phyloP scores from a whole-genome alignment of 768 basidiomycete genomes.

The Suillus tomentosus region DNA sequence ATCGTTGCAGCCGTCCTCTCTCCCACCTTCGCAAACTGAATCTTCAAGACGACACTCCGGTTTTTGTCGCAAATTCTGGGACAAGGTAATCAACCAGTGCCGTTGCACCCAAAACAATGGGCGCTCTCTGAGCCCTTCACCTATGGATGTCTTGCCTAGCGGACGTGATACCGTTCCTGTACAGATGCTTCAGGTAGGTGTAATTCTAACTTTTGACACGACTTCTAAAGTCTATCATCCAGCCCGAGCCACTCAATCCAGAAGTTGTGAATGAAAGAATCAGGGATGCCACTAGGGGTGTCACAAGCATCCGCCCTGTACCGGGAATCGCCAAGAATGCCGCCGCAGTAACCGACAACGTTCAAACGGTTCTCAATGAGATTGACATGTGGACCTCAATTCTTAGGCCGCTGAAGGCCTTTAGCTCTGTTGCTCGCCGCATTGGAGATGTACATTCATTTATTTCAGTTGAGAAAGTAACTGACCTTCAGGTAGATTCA shows the following conservation, averaged over 20 bases:
- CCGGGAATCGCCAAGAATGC: not conserved
- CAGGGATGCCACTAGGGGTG: not conserved
- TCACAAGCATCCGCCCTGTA: not conserved
- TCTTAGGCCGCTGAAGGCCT: conserved; percentile 1
- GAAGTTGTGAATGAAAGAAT: not conserved
- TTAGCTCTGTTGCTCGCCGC: not conserved
- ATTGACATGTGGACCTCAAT: not conserved
- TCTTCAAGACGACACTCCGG: not conserved
- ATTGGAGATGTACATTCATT: not conserved
- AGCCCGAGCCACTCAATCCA: not conserved
- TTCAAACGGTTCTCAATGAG: not conserved
- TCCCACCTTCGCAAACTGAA: not conserved
- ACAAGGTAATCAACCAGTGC: not conserved
- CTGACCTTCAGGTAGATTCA: conserved; percentile 6
- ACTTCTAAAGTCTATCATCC: not conserved
- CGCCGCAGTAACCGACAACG: not conserved
- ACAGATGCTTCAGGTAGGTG: not conserved
- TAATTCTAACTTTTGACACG: not conserved
- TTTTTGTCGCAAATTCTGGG: not conserved
- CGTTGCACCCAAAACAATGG: not conserved
- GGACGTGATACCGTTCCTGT: not conserved
- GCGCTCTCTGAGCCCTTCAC: not conserved
- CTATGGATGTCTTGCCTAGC: not conserved
- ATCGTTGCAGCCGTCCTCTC: not conserved
- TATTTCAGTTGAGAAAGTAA: not conserved